Evolutionary conservation across 345 rosid species (phyloP), one percentile per base, ranked within the genome.

Genomic region (Salix exigua): DNA sequence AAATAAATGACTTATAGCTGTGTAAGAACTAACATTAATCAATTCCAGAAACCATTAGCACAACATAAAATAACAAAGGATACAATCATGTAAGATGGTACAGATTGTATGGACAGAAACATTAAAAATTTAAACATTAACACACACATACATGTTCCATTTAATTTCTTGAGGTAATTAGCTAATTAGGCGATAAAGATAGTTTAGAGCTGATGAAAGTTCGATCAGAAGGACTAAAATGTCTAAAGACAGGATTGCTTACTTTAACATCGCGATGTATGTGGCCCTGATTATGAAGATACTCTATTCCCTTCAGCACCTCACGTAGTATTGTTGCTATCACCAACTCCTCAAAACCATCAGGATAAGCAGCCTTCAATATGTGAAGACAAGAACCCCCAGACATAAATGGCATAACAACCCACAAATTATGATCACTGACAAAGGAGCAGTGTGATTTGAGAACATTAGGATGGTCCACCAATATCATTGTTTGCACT

Each of bases 321-420:
- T 96, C 99, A 65, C 94, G 93, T 60, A 96, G 85, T 64, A 93
- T 68, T 2, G 99, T 96, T 6, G 99, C 98, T 73, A 96, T 96
- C 75, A 89, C 91, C 35, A 75, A 81, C 86, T 96, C 99, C 89
- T 96, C 99, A 76, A 96, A 96, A 58, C 98, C 99, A 79, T 93
- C 97, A 46, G 98, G 89, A 83, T 89, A 85, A 11, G 94, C 98
- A 72, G 99, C 99, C 88, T 96, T 96, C 77, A 96, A 73, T 53
- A 96, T 93, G 81, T 96, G 99, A 78, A 93, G 98, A 80, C 97
- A 96, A 73, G 99, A 96, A 25, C 99, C 99, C 44, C 99, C 99
- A 64, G 99, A 80, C 98, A 96, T 96, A 85, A 81, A 96, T 28
- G 99, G 98, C 99, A 96, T 96, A 64, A 93, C 91, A 55, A 96